Conservation (phyloP, 2,329 filamentous ascomycete species). For the Botrytis hyacinthi region DNA sequence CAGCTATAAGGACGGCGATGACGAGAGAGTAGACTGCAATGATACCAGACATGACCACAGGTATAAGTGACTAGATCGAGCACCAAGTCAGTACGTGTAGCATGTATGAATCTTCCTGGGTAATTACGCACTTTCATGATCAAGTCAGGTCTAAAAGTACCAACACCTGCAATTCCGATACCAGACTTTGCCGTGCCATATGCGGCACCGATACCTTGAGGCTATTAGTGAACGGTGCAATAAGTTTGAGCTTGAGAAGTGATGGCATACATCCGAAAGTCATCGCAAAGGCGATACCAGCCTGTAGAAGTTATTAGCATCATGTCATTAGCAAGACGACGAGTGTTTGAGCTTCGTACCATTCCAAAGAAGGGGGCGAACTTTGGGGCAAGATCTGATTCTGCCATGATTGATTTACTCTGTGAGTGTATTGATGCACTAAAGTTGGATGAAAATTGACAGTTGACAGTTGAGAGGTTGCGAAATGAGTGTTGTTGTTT, state of each 20-base stretch:
- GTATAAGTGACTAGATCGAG: conserved; percentile 63
- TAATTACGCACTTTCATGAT: conserved; percentile 79
- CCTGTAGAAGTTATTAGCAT: conserved; percentile 48
- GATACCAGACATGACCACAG: conserved; percentile 98
- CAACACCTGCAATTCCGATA: conserved; percentile 82
- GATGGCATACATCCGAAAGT: conserved; percentile 70
- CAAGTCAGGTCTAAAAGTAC: conserved; percentile 79
- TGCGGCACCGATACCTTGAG: conserved; percentile 62
- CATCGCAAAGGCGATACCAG: conserved; percentile 78
- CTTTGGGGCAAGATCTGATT: conserved; percentile 66
- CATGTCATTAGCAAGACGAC: conserved; percentile 19
- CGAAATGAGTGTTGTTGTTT: conserved; percentile 21
- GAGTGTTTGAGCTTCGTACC: conserved; percentile 52
- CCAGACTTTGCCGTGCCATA: conserved; percentile 87
- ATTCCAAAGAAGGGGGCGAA: conserved; percentile 88
- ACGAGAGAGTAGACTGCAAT: conserved; percentile 97
- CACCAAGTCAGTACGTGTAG: conserved; percentile 10
- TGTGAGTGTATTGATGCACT: not conserved
- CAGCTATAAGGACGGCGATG: conserved; percentile 91
- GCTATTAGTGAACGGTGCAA: not conserved
- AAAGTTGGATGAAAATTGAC: conserved; percentile 21
- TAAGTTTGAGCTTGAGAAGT: not conserved
- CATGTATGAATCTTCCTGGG: not conserved
- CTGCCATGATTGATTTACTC: conserved; percentile 46
- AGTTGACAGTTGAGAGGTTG: conserved; percentile 13